Conservation (phyloP, 768 basidiomycete species). For the Russula sp. region DNA sequence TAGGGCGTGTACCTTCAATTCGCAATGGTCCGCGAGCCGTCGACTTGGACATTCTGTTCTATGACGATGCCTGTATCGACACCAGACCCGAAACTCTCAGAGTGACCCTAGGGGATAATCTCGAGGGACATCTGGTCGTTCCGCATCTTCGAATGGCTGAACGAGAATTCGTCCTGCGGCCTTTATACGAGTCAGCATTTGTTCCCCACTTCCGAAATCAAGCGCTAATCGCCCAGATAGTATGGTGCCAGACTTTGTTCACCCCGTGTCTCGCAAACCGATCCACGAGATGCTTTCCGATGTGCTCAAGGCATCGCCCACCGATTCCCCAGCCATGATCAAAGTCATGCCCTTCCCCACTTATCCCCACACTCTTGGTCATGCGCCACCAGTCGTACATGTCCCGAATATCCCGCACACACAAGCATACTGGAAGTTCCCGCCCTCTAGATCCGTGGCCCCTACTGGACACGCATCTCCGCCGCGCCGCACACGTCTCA, state of each 20-base stretch:
- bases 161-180: conserved; percentile 87
- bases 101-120: conserved; percentile 37
- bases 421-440: conserved; percentile 44
- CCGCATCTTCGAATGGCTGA: conserved; percentile 80
- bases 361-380: conserved; percentile 33
- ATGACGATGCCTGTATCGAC: conserved; percentile 54
- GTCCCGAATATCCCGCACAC: conserved; percentile 29
- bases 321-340: conserved; percentile 43
- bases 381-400: conserved; percentile 18
- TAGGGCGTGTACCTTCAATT: conserved; percentile 74
- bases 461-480: conserved; percentile 20
- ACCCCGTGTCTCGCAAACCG: conserved; percentile 49
- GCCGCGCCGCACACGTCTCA: conserved; percentile 52
- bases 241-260: conserved; percentile 68
- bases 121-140: conserved; percentile 64
- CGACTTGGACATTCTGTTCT: conserved; percentile 83
- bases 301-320: conserved; percentile 29
- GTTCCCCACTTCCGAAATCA: background rate
- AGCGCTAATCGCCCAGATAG: conserved; percentile 33
- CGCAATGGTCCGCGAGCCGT: conserved; percentile 84
- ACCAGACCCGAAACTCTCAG: conserved; percentile 39
- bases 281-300: conserved; percentile 41
- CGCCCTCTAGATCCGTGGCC: conserved; percentile 15
- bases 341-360: conserved; percentile 72
- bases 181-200: conserved; percentile 71